phyloP scores from a whole-genome alignment of 2,329 filamentous ascomycete genomes.

The Triangularia verruculosa region DNA sequence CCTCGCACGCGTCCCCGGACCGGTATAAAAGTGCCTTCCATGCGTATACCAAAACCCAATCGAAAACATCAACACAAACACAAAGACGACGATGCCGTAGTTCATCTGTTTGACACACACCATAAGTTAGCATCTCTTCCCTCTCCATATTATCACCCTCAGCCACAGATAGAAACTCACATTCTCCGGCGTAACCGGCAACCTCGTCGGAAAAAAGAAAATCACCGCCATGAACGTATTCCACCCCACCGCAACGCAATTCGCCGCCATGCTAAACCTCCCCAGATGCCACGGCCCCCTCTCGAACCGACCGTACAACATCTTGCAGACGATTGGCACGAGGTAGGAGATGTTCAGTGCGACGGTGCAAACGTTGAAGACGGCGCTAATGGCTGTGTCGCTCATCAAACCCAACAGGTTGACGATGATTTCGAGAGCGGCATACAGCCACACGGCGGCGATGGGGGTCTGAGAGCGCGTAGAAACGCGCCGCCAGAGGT shows the following conservation, averaged over 20 bases:
- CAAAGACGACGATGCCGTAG: constrained; percentile 25
- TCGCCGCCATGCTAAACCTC: constrained; percentile 38
- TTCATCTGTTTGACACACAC: constrained; percentile 23
- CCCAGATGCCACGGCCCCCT: constrained; percentile 51
- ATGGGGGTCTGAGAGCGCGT: constrained; percentile 46
- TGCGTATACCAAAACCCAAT: constrained; percentile 25
- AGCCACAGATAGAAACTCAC: constrained; percentile 30
- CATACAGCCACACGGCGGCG: constrained; percentile 52
- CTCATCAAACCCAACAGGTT: constrained; percentile 54
- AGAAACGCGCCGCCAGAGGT: constrained; percentile 46
- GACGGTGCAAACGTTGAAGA: constrained; percentile 52
- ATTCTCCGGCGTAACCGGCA: constrained; percentile 44
- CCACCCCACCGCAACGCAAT: constrained; percentile 47
- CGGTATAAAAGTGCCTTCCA: constrained; percentile 23
- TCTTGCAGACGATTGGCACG: constrained; percentile 51
- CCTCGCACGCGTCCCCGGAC: constrained; percentile 17
- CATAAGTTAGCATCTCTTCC: neutral
- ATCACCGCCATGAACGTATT: constrained; percentile 49
- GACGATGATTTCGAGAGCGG: constrained; percentile 49
- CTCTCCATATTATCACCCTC: no score
- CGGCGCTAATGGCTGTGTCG: constrained; percentile 47
- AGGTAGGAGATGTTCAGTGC: constrained; percentile 50
- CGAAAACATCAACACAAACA: constrained; percentile 21
- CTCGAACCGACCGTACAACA: constrained; percentile 45
- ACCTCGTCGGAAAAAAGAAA: constrained; percentile 47